phyloP scores from a whole-genome alignment of 2,329 filamentous ascomycete genomes.

The Aspergillus sp. region DNA sequence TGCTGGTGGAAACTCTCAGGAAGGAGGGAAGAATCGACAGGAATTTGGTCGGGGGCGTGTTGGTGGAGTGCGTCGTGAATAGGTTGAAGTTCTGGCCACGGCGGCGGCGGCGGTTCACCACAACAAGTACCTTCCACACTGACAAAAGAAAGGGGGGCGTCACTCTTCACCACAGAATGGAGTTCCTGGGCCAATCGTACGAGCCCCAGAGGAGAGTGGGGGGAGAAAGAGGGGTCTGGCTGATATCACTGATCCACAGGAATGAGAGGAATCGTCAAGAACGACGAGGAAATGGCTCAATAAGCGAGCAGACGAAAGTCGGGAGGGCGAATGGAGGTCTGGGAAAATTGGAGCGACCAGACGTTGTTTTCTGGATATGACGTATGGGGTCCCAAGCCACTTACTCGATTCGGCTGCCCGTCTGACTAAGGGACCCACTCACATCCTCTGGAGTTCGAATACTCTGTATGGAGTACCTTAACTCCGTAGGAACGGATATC shows the following conservation, averaged over 20 bases:
- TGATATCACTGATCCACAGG: conserved; percentile 22
- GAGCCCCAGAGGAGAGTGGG: conserved; percentile 11
- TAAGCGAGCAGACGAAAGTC: conserved; percentile 7
- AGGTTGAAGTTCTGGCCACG: conserved; percentile 7
- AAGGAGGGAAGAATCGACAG: neutral
- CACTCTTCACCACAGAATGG: no score
- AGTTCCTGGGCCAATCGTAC: conserved; percentile 16
- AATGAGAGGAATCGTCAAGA: conserved; percentile 8
- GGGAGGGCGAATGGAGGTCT: conserved; percentile 16
- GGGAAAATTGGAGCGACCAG: conserved; percentile 20
- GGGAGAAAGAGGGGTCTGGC: conserved; percentile 10
- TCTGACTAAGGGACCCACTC: no score
- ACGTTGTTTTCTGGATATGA: conserved; percentile 30
- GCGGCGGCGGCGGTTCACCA: conserved; percentile 3
- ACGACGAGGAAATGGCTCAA: conserved; percentile 13
- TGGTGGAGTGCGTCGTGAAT: neutral
- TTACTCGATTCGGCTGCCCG: no score
- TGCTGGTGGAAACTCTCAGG: neutral
- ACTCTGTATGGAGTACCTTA: no score
- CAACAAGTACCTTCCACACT: conserved; percentile 3
- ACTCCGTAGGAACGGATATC: no score
- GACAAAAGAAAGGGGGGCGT: neutral
- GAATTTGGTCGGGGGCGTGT: neutral
- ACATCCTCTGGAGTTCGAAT: no score
- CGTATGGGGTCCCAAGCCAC: conserved; percentile 16